Percentiles rank a stretch among this genome's conserved stretches.
phyloP scores from a whole-genome alignment of 352 stramenopile species.

The Phytophthora aleatoria region DNA sequence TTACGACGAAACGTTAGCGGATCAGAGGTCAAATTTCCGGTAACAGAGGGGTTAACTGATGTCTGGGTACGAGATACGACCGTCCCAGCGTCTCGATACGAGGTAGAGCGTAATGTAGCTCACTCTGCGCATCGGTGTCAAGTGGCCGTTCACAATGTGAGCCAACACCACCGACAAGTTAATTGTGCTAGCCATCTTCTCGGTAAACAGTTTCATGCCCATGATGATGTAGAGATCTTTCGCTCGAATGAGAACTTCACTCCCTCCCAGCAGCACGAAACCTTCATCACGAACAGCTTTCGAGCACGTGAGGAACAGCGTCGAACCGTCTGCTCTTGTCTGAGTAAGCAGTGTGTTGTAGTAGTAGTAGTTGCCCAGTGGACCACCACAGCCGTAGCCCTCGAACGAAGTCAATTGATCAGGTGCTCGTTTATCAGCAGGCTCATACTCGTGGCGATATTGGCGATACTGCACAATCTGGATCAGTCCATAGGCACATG shows the following conservation, averaged over 20 bases:
- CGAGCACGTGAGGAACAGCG: slow-evolving; percentile 35
- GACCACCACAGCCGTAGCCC: slow-evolving; percentile 36
- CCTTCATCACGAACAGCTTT: slow-evolving; percentile 45
- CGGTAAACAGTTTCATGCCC: slow-evolving; percentile 36
- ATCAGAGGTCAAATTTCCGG: no score
- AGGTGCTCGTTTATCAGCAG: slow-evolving; percentile 22
- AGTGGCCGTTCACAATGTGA: slow-evolving; percentile 18
- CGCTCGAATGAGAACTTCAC: slow-evolving; percentile 38
- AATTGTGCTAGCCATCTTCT: slow-evolving; percentile 32
- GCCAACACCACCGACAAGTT: slow-evolving; percentile 39
- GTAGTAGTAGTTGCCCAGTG: slow-evolving; percentile 45
- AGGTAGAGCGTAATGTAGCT: neutral
- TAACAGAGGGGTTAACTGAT: no score
- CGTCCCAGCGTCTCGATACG: neutral
- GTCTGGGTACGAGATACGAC: neutral
- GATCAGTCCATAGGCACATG: slow-evolving; percentile 39
- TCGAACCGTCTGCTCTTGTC: slow-evolving; percentile 22
- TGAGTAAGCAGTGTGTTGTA: slow-evolving; percentile 40
- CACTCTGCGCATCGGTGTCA: neutral
- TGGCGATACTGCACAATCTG: slow-evolving; percentile 40
- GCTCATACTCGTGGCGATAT: slow-evolving; percentile 37
- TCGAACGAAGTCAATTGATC: slow-evolving; percentile 43
- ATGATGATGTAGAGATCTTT: slow-evolving; percentile 46
- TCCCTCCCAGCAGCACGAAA: slow-evolving; percentile 40
- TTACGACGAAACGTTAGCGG: no score